A percentile compares a stretch with the other conserved stretches of the same genome.
Evolutionary conservation across 179 eudicot species (phyloP).

Genomic region (Drosera spatulata): DNA sequence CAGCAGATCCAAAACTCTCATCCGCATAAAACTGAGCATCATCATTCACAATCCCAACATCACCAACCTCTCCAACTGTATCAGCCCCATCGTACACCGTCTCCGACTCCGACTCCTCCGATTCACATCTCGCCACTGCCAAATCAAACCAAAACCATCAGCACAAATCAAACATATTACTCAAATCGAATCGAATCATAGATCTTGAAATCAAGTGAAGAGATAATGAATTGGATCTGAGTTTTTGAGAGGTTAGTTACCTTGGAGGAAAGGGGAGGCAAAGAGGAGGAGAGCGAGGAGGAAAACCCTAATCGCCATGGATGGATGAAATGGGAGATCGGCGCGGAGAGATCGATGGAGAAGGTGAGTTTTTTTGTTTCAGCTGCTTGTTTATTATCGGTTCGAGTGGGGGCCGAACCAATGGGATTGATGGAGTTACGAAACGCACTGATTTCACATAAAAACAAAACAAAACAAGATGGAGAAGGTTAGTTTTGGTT

Average conservation of each 20-base stretch:
- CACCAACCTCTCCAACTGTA: slow-evolving; percentile 30
- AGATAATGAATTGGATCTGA: neutral
- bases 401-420: too few species aligned
- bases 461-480: too few species aligned
- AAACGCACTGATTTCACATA: too few species aligned
- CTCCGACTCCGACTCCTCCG: slow-evolving; percentile 30
- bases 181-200: neutral
- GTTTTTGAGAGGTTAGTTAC: slow-evolving; percentile 7
- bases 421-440: too few species aligned
- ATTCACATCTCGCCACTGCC: slow-evolving; percentile 50
- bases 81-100: slow-evolving; percentile 12
- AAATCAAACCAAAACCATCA: slow-evolving; percentile 11
- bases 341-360: too few species aligned
- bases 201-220: slow-evolving; percentile 13
- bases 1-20: slow-evolving; percentile 47
- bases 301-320: slow-evolving; percentile 37
- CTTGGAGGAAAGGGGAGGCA: slow-evolving; percentile 49
- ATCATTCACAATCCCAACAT: slow-evolving; percentile 68
- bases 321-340: too few species aligned
- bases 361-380: too few species aligned
- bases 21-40: slow-evolving; percentile 57
- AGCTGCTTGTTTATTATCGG: too few species aligned
- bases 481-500: too few species aligned
- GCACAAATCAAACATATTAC: neutral
- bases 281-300: slow-evolving; percentile 37